Percentiles rank a stretch among this genome's conserved stretches.
phyloP scores from a whole-genome alignment of 2,329 filamentous ascomycete genomes.

The Aspergillus carbonarius region DNA sequence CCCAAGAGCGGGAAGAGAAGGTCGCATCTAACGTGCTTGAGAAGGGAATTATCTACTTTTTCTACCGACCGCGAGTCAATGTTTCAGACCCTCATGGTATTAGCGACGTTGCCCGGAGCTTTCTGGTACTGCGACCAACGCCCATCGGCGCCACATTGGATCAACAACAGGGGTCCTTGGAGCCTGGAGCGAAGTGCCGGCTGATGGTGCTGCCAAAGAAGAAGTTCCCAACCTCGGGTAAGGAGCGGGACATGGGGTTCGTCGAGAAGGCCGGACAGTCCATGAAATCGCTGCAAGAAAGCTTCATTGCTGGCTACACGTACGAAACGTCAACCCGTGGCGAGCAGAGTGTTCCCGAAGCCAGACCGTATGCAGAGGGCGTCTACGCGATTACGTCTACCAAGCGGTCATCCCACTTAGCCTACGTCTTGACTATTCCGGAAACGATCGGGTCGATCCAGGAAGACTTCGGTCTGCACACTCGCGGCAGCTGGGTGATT shows the following conservation, averaged over 20 bases:
- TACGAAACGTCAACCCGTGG: conserved; percentile 77
- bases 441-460: conserved; percentile 69
- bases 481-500: conserved; percentile 73
- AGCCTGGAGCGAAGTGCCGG: conserved; percentile 62
- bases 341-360: conserved; percentile 65
- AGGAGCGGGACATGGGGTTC: conserved; percentile 75
- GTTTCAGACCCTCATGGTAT: conserved; percentile 68
- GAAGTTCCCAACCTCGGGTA: conserved; percentile 66
- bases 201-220: conserved; percentile 83
- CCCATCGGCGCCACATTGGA: conserved; percentile 67
- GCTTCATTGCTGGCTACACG: conserved; percentile 65
- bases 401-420: conserved; percentile 70
- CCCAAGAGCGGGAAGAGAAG: conserved; percentile 51
- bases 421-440: conserved; percentile 76
- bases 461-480: conserved; percentile 67
- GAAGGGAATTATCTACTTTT: conserved; percentile 90
- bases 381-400: conserved; percentile 79
- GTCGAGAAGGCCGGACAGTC: conserved; percentile 71
- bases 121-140: conserved; percentile 75
- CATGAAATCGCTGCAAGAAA: conserved; percentile 69
- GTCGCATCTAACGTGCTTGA: conserved; percentile 69
- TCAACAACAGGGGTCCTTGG: conserved; percentile 50
- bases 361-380: conserved; percentile 77
- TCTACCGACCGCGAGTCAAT: conserved; percentile 74
- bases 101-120: conserved; percentile 72